Evolutionary conservation across 2,329 filamentous ascomycete species (phyloP).

Genomic region (Fusarium sp.): DNA sequence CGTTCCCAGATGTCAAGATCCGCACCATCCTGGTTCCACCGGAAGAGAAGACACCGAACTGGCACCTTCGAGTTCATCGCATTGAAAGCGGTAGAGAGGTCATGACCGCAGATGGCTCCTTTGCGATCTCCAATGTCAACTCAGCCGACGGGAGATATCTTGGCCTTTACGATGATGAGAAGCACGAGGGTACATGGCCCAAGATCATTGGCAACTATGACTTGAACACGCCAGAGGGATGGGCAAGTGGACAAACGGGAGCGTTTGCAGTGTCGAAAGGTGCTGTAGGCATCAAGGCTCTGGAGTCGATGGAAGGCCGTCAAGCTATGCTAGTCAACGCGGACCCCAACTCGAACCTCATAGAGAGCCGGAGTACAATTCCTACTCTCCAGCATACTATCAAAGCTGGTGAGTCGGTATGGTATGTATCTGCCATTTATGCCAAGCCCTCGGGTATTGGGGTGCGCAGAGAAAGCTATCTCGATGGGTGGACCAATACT

Average conservation of each 20-base stretch:
- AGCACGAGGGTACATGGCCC: conserved; percentile 63
- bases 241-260: conserved; percentile 61
- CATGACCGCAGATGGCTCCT: conserved; percentile 78
- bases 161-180: conserved; percentile 59
- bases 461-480: conserved; percentile 63
- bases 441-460: conserved; percentile 70
- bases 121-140: conserved; percentile 72
- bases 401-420: conserved; percentile 65
- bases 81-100: conserved; percentile 70
- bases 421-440: conserved; percentile 78
- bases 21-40: conserved; percentile 74
- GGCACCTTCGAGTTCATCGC: conserved; percentile 75
- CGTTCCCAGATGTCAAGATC: conserved; percentile 75
- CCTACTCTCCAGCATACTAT: conserved; percentile 75
- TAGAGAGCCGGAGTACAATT: conserved; percentile 77
- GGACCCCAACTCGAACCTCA: conserved; percentile 81
- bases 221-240: conserved; percentile 63
- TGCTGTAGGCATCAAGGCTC: conserved; percentile 66
- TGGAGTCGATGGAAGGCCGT: conserved; percentile 61
- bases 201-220: conserved; percentile 71
- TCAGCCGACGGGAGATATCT: conserved; percentile 61
- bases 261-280: conserved; percentile 68
- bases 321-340: conserved; percentile 75
- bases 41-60: conserved; percentile 67
- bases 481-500: conserved; percentile 69